Evolutionary conservation across 352 stramenopile species (phyloP), one percentile per base, ranked within the genome.

Genomic region (Phytophthora niederhauseri): DNA sequence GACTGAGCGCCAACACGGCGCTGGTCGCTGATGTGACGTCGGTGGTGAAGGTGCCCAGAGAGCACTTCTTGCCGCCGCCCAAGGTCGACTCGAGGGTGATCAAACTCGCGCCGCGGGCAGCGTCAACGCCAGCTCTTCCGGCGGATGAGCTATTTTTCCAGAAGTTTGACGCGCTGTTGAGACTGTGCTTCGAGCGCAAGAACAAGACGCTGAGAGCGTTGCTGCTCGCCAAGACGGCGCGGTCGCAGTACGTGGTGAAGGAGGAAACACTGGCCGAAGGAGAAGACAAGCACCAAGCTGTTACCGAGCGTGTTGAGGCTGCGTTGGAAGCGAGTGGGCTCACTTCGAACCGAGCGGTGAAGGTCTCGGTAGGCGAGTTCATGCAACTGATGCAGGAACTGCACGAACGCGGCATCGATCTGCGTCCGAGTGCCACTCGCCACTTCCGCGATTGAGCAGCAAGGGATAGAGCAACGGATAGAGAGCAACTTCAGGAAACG

Each of bases 1-100:
- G 89, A 12, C 64, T 97, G 61, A 92, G 81, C 51, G 87, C 90
- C 24, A 95, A 94, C 64, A 94, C 85, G 36, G 76, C 83, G 43
- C 73, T 97, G 12, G 75, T 95, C 3, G 83, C 84, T 0, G 76
- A 95, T 55, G 83, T 94, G 12, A 70, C 65, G 48, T 87, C 80
- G 3, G 72, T 95, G 34, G 75, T 87, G 1, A 76, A 81, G 22
- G 89, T 95, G 28, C 71, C 82, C 2, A 76, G 77, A 31, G 52
- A 80, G 9, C 76, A 90, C 28, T 97, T 97, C 52, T 59, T 92
- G 11, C 89, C 89, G 3, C 87, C 87, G 6, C 89, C 89, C 1
- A 94, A 95, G 61, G 87, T 95, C 17, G 84, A 95, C 64, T 95
- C 87, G 54, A 77, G 87, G 24, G 87, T 94, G 28, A 92, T 95